A percentile compares a stretch with the other conserved stretches of the same genome.
Evolutionary conservation across 2,329 filamentous ascomycete genomes (phyloP).

Genomic region (Sporothrix curviconia): DNA sequence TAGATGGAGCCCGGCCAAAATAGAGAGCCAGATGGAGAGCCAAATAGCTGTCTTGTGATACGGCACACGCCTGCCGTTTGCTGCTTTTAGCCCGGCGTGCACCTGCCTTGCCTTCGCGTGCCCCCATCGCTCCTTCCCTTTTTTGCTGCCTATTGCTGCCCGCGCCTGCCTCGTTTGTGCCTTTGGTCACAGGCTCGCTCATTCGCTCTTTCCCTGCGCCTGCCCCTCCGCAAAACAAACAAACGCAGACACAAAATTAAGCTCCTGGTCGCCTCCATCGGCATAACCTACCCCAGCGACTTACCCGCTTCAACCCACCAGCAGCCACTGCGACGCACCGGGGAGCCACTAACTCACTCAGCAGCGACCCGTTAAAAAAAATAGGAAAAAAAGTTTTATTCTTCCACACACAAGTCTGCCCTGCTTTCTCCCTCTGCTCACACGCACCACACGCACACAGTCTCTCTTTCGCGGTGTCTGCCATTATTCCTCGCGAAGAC

Average conservation of each 20-base stretch:
- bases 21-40: too few relatives aligned
- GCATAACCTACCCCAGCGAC: conserved; percentile 6
- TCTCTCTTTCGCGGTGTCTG: neutral
- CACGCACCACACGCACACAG: conserved; percentile 2
- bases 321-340: conserved; percentile 2
- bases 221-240: conserved; percentile 14
- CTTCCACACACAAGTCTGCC: conserved; percentile 21
- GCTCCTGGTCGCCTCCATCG: conserved; percentile 9
- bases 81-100: neutral
- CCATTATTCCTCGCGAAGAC: conserved; percentile 8
- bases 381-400: conserved; percentile 25
- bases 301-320: conserved; percentile 2
- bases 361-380: conserved; percentile 19
- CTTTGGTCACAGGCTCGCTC: neutral
- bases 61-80: conserved; percentile 1
- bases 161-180: neutral
- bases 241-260: too few relatives aligned
- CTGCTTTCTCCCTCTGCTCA: conserved; percentile 13
- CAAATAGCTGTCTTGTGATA: conserved; percentile 1
- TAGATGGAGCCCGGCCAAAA: too few relatives aligned
- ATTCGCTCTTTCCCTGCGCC: neutral
- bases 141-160: too few relatives aligned
- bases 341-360: conserved; percentile 12
- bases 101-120: neutral
- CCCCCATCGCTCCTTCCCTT: conserved; percentile 1